A percentile compares a stretch with the other conserved stretches of the same genome.
phyloP scores from a whole-genome alignment of 2,329 filamentous ascomycete species.

The Colletotrichum orchidophilum region DNA sequence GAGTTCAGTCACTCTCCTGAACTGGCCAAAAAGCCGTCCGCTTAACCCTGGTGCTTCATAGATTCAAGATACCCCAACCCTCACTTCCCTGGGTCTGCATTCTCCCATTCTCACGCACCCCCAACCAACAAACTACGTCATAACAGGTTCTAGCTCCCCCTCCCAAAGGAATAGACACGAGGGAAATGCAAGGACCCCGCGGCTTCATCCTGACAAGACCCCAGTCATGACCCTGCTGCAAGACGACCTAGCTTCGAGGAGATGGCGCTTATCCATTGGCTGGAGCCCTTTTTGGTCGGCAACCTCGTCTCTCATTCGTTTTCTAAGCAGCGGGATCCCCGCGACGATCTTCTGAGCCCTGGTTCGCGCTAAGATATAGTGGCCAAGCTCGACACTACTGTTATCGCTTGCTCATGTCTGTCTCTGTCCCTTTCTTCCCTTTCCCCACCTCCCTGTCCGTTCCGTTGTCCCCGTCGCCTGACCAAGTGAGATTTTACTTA shows the following conservation, averaged over 20 bases:
- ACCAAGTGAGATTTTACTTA: not conserved
- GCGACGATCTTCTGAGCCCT: conserved; percentile 30
- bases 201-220: conserved; percentile 1
- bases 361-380: conserved; percentile 30
- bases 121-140: conserved; percentile 20
- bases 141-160: not conserved
- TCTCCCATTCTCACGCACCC: not conserved
- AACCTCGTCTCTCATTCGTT: conserved; percentile 29
- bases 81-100: not conserved
- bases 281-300: conserved; percentile 14
- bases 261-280: conserved; percentile 29
- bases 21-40: not conserved
- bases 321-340: conserved; percentile 27
- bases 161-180: not conserved
- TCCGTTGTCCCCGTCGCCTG: not conserved
- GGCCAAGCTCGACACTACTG: conserved; percentile 3
- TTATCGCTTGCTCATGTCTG: not conserved
- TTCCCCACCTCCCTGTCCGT: not conserved
- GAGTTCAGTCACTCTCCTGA: not conserved
- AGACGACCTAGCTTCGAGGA: not conserved
- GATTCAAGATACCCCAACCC: not conserved
- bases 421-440: not conserved
- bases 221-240: conserved; percentile 10
- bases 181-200: conserved; percentile 22
- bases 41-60: not conserved